Evolutionary conservation across 83 land plant species (phyloP).

Genomic region (Diphasiastrum complanatum): DNA sequence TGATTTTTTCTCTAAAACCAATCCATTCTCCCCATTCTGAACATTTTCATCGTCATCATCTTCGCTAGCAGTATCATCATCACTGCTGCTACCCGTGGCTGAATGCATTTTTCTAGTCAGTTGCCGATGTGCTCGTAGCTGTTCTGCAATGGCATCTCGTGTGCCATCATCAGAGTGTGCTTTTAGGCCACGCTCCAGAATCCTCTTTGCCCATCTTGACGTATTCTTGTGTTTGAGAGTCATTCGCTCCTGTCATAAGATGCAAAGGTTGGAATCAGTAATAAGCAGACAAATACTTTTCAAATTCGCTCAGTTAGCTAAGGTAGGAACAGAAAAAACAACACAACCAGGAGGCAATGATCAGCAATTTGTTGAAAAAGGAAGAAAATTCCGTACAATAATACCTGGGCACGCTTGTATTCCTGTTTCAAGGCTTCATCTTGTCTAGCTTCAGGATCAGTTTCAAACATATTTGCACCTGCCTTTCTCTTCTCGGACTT

Average conservation of each 20-base stretch:
- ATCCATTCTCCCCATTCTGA: slow-evolving; percentile 19
- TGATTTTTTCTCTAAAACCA: slow-evolving; percentile 23
- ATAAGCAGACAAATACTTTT: too few relatives aligned
- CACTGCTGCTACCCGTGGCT: slow-evolving; percentile 38
- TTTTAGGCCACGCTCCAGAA: slow-evolving; percentile 64
- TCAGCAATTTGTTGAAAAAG: slow-evolving; percentile 4
- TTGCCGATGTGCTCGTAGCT: slow-evolving; percentile 56
- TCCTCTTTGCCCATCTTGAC: slow-evolving; percentile 79
- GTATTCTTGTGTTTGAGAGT: slow-evolving; percentile 81
- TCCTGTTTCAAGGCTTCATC: slow-evolving; percentile 77
- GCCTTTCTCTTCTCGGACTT: slow-evolving; percentile 46
- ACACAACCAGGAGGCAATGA: not conserved
- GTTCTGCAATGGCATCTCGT: slow-evolving; percentile 72
- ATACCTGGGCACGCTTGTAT: slow-evolving; percentile 75
- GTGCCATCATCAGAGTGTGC: slow-evolving; percentile 69
- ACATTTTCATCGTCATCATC: slow-evolving; percentile 19
- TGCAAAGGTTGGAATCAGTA: not conserved
- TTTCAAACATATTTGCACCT: slow-evolving; percentile 12
- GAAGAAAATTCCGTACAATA: not conserved
- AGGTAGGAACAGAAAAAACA: too few relatives aligned
- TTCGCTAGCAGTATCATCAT: slow-evolving; percentile 26
- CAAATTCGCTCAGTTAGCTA: too few relatives aligned
- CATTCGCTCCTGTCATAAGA: slow-evolving; percentile 63
- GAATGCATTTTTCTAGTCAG: slow-evolving; percentile 73
- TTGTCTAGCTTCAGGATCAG: slow-evolving; percentile 69